Evolutionary conservation across 2,329 filamentous ascomycete species (phyloP).

Genomic region (Apiospora sp.): DNA sequence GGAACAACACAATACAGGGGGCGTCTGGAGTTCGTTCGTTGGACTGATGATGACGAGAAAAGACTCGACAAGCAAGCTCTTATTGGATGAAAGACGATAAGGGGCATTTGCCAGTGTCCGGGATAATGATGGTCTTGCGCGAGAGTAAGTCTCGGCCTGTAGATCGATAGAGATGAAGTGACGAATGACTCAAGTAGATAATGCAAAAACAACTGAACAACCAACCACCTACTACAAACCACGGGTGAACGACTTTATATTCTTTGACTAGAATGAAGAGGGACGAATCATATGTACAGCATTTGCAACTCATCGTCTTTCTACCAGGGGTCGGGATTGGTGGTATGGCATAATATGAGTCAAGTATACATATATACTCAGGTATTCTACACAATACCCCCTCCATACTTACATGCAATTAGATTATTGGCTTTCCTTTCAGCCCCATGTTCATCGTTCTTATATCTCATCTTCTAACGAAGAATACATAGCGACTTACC

Average conservation of each 20-base stretch:
- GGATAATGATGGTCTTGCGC: slow-evolving; percentile 2
- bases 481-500: not conserved
- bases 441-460: not conserved
- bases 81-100: not conserved
- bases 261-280: not conserved
- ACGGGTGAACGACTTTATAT: not conserved
- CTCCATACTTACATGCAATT: no score
- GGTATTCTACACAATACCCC: no score
- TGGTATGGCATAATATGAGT: not conserved
- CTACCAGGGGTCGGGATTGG: not conserved
- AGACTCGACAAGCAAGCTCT: not conserved
- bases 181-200: slow-evolving; percentile 3
- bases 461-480: not conserved
- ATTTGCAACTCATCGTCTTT: not conserved
- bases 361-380: not conserved
- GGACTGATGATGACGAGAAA: not conserved
- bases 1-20: not conserved
- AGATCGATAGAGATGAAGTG: slow-evolving; percentile 15
- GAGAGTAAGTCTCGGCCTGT: not conserved
- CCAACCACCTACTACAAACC: not conserved
- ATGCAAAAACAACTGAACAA: not conserved
- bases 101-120: not conserved
- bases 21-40: slow-evolving; percentile 18
- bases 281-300: not conserved
- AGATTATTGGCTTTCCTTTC: not conserved